Evolutionary conservation across 306 rosid species (phyloP), one percentile per base, ranked within the genome.

Genomic region (Quercus bicolor): DNA sequence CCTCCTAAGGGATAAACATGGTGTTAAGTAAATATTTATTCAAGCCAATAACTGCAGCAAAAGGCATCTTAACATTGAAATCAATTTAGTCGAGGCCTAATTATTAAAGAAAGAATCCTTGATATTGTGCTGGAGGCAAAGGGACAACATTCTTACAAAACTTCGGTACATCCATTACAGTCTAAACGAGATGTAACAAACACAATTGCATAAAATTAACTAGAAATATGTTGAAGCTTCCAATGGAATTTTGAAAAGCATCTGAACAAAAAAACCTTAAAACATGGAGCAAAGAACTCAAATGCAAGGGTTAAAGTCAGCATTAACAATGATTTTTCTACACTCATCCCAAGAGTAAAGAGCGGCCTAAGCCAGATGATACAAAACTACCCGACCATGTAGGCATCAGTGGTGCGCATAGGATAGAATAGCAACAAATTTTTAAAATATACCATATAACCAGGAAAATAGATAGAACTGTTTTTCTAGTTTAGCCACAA

Each of bases 21-120:
- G 4, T 43, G 13, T 10, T 43, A 43, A 61, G 24, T 52, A 40
- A 68, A 75, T n/a, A 1, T n/a, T 64, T 40, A 40, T 64, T 72
- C 29, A 83, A 79, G 73, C 59, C 79, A 75, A 69, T 76, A 23
- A 75, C 53, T 72, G 64, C 26, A 65, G 62, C 54, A 76, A 70
- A 87, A 71, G 57, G 33, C 53, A 73, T 43, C 26, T 57, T 68
- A 79, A 57, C 48, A 33, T n/a, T 21, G 57, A 75, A 8, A 70
- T 77, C 62, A 73, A 40, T 74, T 65, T 57, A 64, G 69, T 81
- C 15, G 2, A 62, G 75, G 69, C 69, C 74, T 28, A 6, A 24
- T 13, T 9, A 28, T 4, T 6, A 37, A 75, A 64, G 54, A 19
- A 4, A 14, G 15, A 68, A 65, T 26, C 4, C 51, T 19, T 0